phyloP scores from a whole-genome alignment of 371 early-diverging fungal genomes.

The Syncephalastrum sp. region DNA sequence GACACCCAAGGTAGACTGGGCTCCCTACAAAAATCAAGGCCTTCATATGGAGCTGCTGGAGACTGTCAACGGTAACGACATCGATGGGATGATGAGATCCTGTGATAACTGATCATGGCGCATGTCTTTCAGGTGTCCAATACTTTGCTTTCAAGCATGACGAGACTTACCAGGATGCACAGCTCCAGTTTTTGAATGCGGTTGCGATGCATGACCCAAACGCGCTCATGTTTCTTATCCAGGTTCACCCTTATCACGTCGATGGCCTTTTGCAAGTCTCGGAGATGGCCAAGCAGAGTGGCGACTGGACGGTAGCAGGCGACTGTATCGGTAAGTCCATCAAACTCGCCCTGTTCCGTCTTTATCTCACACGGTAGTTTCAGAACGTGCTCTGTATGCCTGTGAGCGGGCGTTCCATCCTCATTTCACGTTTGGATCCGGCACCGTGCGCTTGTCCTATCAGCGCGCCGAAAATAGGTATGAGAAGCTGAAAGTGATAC shows the following conservation, averaged over 20 bases:
- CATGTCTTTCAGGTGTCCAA: constrained; percentile 27
- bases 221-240: constrained; percentile 64
- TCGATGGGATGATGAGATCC: neutral
- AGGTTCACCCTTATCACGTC: constrained; percentile 83
- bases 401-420: constrained; percentile 85
- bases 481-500: neutral
- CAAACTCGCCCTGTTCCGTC: neutral
- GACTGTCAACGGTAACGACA: constrained; percentile 49
- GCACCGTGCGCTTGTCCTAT: constrained; percentile 70
- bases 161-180: constrained; percentile 69
- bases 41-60: constrained; percentile 72
- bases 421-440: constrained; percentile 71
- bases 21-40: constrained; percentile 65
- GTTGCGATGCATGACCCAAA: constrained; percentile 79
- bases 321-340: constrained; percentile 64
- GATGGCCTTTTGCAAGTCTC: constrained; percentile 82
- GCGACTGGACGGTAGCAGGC: constrained; percentile 71
- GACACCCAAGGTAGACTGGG: constrained; percentile 79
- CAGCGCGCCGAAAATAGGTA: constrained; percentile 72
- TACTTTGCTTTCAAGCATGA: constrained; percentile 71
- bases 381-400: constrained; percentile 80
- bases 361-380: neutral
- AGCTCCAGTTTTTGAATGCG: constrained; percentile 70
- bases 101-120: constrained; percentile 5
- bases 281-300: constrained; percentile 82